Conservation (phyloP, 75 land plant genomes). For the Cunninghamia lanceolata region DNA sequence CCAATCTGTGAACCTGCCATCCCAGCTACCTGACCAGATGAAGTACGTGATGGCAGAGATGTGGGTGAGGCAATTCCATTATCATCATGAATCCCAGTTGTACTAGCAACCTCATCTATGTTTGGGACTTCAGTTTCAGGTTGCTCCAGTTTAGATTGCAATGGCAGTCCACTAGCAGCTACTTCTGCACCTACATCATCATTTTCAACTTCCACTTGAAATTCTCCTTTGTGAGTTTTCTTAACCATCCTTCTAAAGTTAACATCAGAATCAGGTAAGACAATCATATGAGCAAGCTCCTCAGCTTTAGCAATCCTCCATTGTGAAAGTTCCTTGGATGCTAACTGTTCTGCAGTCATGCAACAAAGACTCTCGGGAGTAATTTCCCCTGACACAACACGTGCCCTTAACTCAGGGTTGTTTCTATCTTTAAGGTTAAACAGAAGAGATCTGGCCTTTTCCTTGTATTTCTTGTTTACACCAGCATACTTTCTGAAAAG, state of each 20-base stretch:
- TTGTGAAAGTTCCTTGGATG: constrained; percentile 94
- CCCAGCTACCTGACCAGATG: constrained; percentile 3
- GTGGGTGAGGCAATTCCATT: not conserved
- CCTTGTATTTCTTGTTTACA: constrained; percentile 95
- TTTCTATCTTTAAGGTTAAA: constrained; percentile 91
- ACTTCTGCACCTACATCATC: constrained; percentile 47
- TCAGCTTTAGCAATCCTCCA: constrained; percentile 99
- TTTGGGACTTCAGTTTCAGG: constrained; percentile 1
- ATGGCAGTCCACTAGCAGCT: constrained; percentile 32
- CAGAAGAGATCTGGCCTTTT: constrained; percentile 90
- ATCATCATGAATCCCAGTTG: not conserved
- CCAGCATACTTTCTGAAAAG: constrained; percentile 76
- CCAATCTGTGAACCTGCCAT: not conserved
- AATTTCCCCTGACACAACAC: constrained; percentile 86
- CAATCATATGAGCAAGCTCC: constrained; percentile 88
- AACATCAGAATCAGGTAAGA: constrained; percentile 80
- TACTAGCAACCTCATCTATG: not conserved
- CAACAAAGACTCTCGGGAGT: constrained; percentile 73
- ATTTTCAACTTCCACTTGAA: constrained; percentile 65
- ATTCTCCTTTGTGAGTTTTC: constrained; percentile 98
- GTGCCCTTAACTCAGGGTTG: constrained; percentile 91
- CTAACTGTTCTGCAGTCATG: constrained; percentile 95
- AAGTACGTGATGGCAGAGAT: not conserved
- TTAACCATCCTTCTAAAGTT: constrained; percentile 74
- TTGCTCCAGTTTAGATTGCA: constrained; percentile 1